These are phyloP conservation scores for Ochromonas danica DNA, from an alignment of 108 stramenopile genomes.

Conservation along the genomic window DNA sequence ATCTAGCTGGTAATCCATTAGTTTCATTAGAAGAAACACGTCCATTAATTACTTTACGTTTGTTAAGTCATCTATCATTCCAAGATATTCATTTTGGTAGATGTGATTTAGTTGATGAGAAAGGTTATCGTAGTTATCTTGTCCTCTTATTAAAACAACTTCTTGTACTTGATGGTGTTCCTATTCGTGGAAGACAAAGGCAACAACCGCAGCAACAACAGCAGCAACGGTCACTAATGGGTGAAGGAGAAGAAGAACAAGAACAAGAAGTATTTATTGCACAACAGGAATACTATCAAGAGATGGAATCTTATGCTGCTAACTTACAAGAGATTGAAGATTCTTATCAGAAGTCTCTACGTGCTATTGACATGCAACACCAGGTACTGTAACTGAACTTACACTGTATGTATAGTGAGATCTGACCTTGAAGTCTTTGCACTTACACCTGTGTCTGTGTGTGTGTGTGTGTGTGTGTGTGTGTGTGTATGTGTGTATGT, in stretches of 20 bases:
- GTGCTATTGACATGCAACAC: constrained; percentile 17
- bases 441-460: too few relatives aligned
- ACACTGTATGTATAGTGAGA: too few relatives aligned
- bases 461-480: too few relatives aligned
- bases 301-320: constrained; percentile 1
- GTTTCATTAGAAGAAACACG: constrained; percentile 48
- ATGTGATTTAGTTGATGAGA: constrained; percentile 52
- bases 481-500: too few relatives aligned
- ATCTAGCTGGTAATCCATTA: constrained; percentile 60
- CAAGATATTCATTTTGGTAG: constrained; percentile 59
- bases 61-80: constrained; percentile 45
- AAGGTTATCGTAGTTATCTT: constrained; percentile 56
- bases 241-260: too few relatives aligned
- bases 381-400: not conserved
- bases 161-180: constrained; percentile 44
- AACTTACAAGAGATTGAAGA: constrained; percentile 6
- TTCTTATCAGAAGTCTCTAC: not conserved
- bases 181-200: too few relatives aligned
- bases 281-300: too few relatives aligned
- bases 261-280: too few relatives aligned
- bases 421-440: too few relatives aligned
- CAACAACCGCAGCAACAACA: too few relatives aligned
- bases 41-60: constrained; percentile 41
- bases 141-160: constrained; percentile 45
- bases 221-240: too few relatives aligned